These are phyloP conservation scores for Malbranchea zuffiana DNA, from an alignment of 2,329 filamentous ascomycete species.

Conservation along the genomic window DNA sequence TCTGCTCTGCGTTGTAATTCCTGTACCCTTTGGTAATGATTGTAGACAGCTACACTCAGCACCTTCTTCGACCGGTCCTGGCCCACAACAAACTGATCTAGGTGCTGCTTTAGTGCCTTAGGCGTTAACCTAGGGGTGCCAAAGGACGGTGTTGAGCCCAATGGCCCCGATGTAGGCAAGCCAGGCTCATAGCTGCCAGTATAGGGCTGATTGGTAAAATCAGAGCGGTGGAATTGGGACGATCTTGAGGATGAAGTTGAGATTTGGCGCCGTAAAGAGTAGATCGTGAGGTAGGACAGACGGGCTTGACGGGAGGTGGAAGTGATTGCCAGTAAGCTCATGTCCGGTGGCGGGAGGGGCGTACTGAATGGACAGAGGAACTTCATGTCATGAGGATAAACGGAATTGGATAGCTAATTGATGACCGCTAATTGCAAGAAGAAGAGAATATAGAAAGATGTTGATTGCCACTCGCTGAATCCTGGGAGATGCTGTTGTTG, in stretches of 20 bases:
- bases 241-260: constrained; percentile 30
- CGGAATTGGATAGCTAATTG: no score
- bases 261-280: constrained; percentile 22
- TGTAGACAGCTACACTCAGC: constrained; percentile 85
- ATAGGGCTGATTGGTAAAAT: constrained; percentile 53
- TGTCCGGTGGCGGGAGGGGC: constrained; percentile 10
- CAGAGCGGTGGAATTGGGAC: constrained; percentile 47
- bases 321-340: constrained; percentile 6
- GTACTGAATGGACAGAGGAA: constrained; percentile 9
- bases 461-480: no score
- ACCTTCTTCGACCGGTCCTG: constrained; percentile 89
- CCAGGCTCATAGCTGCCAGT: constrained; percentile 53
- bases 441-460: no score
- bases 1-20: constrained; percentile 63
- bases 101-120: constrained; percentile 66
- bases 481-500: no score
- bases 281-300: constrained; percentile 31
- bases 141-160: constrained; percentile 48
- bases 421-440: no score
- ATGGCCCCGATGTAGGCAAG: constrained; percentile 51
- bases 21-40: constrained; percentile 85
- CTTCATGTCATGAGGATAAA: constrained; percentile 7
- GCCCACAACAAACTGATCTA: constrained; percentile 93
- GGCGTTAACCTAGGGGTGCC: constrained; percentile 50
- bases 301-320: constrained; percentile 27